Evolutionary conservation across 768 basidiomycete species (phyloP).

Genomic region (Ramaria rubella): DNA sequence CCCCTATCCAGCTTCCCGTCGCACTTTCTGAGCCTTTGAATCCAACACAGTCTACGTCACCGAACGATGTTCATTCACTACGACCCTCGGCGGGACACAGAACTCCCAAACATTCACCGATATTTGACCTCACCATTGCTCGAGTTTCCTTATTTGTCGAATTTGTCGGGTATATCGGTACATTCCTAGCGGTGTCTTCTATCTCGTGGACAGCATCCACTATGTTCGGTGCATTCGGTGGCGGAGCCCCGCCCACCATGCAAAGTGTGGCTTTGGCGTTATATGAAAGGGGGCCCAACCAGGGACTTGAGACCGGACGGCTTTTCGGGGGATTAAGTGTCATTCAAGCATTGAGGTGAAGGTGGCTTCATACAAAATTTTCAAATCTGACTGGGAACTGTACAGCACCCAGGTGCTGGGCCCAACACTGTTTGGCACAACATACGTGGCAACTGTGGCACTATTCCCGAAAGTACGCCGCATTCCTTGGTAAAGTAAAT

Average conservation of each 20-base stretch:
- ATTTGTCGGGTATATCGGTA: conserved; percentile 40
- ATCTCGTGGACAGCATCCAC: conserved; percentile 45
- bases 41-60: conserved; percentile 3
- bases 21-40: conserved; percentile 17
- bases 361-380: neutral
- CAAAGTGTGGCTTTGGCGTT: conserved; percentile 69
- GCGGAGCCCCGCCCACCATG: conserved; percentile 57
- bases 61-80: conserved; percentile 1
- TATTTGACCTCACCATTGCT: conserved; percentile 67
- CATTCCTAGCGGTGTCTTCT: conserved; percentile 43
- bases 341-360: conserved; percentile 59
- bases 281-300: conserved; percentile 46
- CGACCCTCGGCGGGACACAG: conserved; percentile 8
- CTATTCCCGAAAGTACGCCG: conserved; percentile 46
- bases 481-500: neutral
- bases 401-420: conserved; percentile 60
- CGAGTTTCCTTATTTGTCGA: conserved; percentile 57
- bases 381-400: neutral
- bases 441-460: conserved; percentile 66
- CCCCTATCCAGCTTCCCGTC: conserved; percentile 16
- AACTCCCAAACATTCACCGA: conserved; percentile 30
- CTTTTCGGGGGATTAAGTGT: conserved; percentile 81
- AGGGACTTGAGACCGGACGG: conserved; percentile 51
- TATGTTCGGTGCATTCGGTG: conserved; percentile 48
- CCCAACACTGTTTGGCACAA: conserved; percentile 64